Base-by-base conservation (phyloP, 805 yeast genomes). In the Barnettozyma sucrosica region DNA sequence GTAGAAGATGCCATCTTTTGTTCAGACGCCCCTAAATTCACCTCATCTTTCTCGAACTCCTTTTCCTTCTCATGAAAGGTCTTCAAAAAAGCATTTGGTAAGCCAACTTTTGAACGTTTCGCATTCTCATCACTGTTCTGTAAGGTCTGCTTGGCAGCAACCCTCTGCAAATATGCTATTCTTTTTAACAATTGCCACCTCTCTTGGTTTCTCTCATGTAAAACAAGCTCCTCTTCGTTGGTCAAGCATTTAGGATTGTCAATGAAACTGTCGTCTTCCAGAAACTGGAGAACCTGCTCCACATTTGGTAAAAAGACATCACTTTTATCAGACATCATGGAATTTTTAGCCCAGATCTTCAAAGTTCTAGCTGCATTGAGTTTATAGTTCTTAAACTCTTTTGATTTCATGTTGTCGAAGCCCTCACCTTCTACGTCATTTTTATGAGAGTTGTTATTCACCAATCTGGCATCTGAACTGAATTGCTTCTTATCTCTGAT, bases 401-500 rank as follows among this genome's bases (percentile, higher is more conserved):
- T 62, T 19, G 61, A 41, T 53, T 76, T 77, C 70, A 74, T 75
- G 49, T 80, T 74, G 62, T 90, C 97, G 3, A 65, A 58, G 13
- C 96, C 96, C 18, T 70, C 68, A 4, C 97, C 97, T 9, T 70
- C 76, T 10, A 90, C 90, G 62, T 90, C 97, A 13, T 70, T 69
- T 49, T 71, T 69, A 63, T 90, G 97, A 11, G 62, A 65, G n/a
- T 68, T 68, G 56, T 76, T 85, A 32, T 81, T 80, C 42, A 81
- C 81, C 32, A 90, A 81, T 61, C 98, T 77, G 0, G 90, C 76
- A 64, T 92, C 98, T 1, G 82, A 74, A 8, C 96, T 87, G 45
- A 81, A 79, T 47, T 81, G 79, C 68, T 92, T 92, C 59, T 78
- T 80, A 50, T 89, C 97, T 48, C 95, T 70, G 19, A 92, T 76